These are phyloP conservation scores for Schizochytrium sp. DNA, from an alignment of 108 stramenopile genomes.

Conservation along the genomic window DNA sequence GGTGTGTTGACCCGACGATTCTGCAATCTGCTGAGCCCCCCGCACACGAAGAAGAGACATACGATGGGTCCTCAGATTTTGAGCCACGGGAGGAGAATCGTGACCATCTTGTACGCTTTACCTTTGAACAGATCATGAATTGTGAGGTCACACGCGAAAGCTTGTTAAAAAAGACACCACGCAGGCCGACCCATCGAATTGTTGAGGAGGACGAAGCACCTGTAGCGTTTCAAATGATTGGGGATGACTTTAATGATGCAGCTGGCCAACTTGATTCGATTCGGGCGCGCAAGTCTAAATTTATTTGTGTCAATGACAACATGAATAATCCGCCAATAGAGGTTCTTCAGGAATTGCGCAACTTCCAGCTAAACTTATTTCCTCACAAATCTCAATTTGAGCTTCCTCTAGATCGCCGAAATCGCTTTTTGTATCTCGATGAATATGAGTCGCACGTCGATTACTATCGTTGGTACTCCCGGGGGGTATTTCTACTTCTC, in stretches of 20 bases:
- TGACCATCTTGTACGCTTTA: not conserved
- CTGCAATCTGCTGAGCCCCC: not conserved
- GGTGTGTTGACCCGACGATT: not conserved
- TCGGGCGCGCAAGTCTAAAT: constrained; percentile 71
- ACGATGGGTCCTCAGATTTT: not conserved
- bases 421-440: constrained; percentile 50
- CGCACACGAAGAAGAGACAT: not conserved
- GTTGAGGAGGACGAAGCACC: not conserved
- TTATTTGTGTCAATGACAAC: constrained; percentile 78
- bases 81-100: not conserved
- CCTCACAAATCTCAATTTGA: constrained; percentile 66
- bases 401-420: constrained; percentile 17
- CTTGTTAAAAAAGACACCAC: not conserved
- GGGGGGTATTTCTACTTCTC: not conserved
- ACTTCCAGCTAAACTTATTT: constrained; percentile 66
- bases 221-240: constrained; percentile 75
- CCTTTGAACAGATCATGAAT: not conserved
- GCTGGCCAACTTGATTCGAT: constrained; percentile 69
- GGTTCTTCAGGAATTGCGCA: constrained; percentile 43
- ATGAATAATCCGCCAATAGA: constrained; percentile 66
- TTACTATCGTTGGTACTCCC: not conserved
- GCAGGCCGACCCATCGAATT: not conserved
- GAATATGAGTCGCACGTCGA: constrained; percentile 30
- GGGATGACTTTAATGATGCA: constrained; percentile 67
- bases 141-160: constrained; percentile 26